Evolutionary conservation across 495 filamentous ascomycete genomes (phyloP), one percentile per base, ranked within the genome.

Genomic region (Lepraria neglecta): DNA sequence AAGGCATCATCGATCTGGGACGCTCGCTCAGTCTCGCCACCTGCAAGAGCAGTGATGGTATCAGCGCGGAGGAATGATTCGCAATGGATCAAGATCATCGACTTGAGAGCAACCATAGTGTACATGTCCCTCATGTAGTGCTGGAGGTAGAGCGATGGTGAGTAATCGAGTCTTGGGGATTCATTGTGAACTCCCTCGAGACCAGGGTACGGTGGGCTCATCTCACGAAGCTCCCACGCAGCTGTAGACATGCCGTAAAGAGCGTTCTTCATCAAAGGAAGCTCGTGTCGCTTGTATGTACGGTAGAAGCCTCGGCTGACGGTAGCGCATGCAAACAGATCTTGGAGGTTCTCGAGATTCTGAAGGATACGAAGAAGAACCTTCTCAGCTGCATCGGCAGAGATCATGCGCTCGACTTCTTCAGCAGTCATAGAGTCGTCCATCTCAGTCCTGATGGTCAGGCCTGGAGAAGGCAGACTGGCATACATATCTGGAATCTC

Each of bases 211-310:
- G 82, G 82, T 19, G 79, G 78, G 58, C 79, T 82, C 71, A 84
- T 82, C 66, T 87, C 83, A 24, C 83, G 82, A 59, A 84, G 71
- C 65, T 87, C 84, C 82, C 82, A 86, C 3, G 84, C 84, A 1
- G 84, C 75, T n/a, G 83, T 79, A 0, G 81, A 86, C 77, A 79
- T 79, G 59, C 72, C 77, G 59, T 75, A 79, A 2, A 84, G 70
- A 0, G 81, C 73, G n/a, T 71, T 71, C 45, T 80, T 81, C 59
- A 87, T 80, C 15, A 87, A 69, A 1, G 69, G 65, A 38, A 86
- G 68, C 60, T 87, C 85, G 55, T 84, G 75, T 6, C 74, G 69
- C 65, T 87, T 87, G 70, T 83, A 87, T 0, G 83, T 76, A 10
- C 75, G 72, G 61, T 86, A 86, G 67, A 86, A 85, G 10, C 78